Conservation (phyloP, 2,329 filamentous ascomycete genomes). For the Simplicillium aogashimaense region DNA sequence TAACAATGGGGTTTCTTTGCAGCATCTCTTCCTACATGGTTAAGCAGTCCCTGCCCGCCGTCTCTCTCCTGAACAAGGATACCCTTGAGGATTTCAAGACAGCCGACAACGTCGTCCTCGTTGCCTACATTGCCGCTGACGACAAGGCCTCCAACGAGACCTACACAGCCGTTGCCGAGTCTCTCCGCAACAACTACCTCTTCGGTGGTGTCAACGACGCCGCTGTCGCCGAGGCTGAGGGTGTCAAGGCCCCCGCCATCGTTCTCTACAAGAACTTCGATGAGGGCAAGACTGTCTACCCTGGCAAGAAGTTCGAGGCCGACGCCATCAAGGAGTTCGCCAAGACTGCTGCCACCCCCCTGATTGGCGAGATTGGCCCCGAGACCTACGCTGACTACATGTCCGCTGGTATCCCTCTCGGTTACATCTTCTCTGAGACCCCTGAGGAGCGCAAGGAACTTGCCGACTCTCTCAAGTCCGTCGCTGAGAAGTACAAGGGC, state of each 20-base stretch:
- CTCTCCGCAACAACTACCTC: slow-evolving; percentile 80
- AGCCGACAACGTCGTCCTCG: slow-evolving; percentile 89
- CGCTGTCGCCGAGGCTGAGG: slow-evolving; percentile 78
- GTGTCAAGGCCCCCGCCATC: slow-evolving; percentile 74
- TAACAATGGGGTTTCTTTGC: slow-evolving; percentile 22
- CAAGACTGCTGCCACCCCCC: slow-evolving; percentile 74
- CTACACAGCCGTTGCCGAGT: slow-evolving; percentile 63
- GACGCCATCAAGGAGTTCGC: slow-evolving; percentile 75
- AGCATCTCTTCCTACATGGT: slow-evolving; percentile 78
- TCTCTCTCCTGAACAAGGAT: slow-evolving; percentile 72
- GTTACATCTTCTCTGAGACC: slow-evolving; percentile 95
- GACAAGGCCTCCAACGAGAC: slow-evolving; percentile 83
- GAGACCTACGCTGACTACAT: slow-evolving; percentile 97
- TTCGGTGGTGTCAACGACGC: slow-evolving; percentile 84
- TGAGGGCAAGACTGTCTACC: slow-evolving; percentile 82
- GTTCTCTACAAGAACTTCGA: slow-evolving; percentile 98
- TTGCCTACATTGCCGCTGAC: slow-evolving; percentile 73
- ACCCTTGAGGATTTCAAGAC: slow-evolving; percentile 94
- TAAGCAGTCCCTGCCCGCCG: slow-evolving; percentile 91
- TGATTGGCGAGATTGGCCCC: slow-evolving; percentile 92
- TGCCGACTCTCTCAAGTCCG: slow-evolving; percentile 65
- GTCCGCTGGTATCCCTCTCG: slow-evolving; percentile 81
- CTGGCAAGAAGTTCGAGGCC: slow-evolving; percentile 64
- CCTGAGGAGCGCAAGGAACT: slow-evolving; percentile 78
- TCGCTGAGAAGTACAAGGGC: slow-evolving; percentile 89